Conservation (phyloP, 257 asterid genomes). For the Solanum commersonii region DNA sequence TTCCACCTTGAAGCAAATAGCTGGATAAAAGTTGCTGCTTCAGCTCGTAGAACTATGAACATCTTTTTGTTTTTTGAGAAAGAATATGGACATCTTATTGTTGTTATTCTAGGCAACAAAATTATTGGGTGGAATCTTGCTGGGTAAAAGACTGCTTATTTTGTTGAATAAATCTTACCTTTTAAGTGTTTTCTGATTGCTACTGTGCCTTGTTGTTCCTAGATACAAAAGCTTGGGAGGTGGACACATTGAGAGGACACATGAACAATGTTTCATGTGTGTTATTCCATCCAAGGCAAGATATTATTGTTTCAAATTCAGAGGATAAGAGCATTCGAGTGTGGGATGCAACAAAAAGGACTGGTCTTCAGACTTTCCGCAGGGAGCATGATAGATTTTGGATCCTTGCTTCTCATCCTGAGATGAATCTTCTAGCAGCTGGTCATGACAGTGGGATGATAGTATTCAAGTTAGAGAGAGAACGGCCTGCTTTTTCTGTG, state of each 20-base stretch:
- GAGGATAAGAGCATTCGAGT: constrained; percentile 97
- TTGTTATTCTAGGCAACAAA: neutral
- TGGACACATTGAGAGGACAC: constrained; percentile 97
- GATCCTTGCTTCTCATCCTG: constrained; percentile 94
- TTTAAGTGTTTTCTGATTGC: neutral
- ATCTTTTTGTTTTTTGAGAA: neutral
- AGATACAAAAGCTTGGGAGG: constrained; percentile 99
- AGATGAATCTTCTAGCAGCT: constrained; percentile 96
- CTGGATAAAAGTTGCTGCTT: neutral
- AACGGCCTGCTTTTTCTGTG: constrained; percentile 86
- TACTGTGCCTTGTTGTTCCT: constrained; percentile 6
- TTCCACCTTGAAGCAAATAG: neutral
- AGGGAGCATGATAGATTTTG: constrained; percentile 98
- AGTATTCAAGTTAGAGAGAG: constrained; percentile 94
- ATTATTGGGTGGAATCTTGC: neutral
- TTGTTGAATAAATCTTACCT: neutral
- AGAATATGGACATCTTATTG: neutral
- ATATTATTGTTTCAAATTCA: constrained; percentile 88
- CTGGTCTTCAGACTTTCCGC: constrained; percentile 92
- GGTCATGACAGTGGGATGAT: constrained; percentile 99
- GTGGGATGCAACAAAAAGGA: constrained; percentile 98
- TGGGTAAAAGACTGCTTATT: neutral
- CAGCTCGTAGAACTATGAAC: neutral
- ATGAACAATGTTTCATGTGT: constrained; percentile 96
- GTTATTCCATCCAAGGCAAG: constrained; percentile 84